Percentiles rank a stretch among this genome's conserved stretches.
These are phyloP conservation scores for Pythium phragmitis DNA, from an alignment of 352 stramenopile genomes.

Conservation along the genomic window DNA sequence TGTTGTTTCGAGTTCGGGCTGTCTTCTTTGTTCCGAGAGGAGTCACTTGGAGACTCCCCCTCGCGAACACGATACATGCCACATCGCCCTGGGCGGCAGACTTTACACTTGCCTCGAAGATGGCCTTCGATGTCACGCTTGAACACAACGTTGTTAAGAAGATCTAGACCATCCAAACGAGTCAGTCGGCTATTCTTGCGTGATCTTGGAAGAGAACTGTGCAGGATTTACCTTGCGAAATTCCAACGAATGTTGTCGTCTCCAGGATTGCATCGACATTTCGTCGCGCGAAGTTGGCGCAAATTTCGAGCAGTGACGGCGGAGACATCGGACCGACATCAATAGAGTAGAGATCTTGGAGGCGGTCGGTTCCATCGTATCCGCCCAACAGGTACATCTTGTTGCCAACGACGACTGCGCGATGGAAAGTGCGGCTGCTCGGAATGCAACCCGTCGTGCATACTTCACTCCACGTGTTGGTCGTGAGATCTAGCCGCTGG, in stretches of 20 bases:
- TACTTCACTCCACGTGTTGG: constrained; percentile 84
- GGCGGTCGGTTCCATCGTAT: constrained; percentile 81
- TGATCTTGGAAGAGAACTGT: background rate
- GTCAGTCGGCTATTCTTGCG: background rate
- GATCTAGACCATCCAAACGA: constrained; percentile 35
- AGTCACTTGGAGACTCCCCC: constrained; percentile 21
- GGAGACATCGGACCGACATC: constrained; percentile 78
- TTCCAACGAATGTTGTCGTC: constrained; percentile 70
- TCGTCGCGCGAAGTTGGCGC: constrained; percentile 61
- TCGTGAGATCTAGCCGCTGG: constrained; percentile 70
- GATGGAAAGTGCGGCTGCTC: constrained; percentile 86
- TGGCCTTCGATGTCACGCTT: constrained; percentile 61
- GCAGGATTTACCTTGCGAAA: constrained; percentile 46
- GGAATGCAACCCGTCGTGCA: constrained; percentile 80
- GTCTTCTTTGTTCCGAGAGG: constrained; percentile 26
- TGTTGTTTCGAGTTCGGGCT: constrained; percentile 30
- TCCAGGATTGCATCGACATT: constrained; percentile 66
- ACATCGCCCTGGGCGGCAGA: constrained; percentile 66
- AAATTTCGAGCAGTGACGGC: constrained; percentile 71
- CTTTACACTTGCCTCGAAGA: constrained; percentile 73
- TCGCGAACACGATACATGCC: constrained; percentile 63
- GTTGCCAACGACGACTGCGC: constrained; percentile 69
- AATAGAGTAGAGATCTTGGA: constrained; percentile 86
- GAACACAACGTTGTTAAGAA: constrained; percentile 80
- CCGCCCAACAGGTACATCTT: constrained; percentile 87